A percentile compares a stretch with the other conserved stretches of the same genome.
These are phyloP conservation scores for Nothophaeocryptopus gaeumannii DNA, from an alignment of 2,329 filamentous ascomycete genomes.

Conservation along the genomic window DNA sequence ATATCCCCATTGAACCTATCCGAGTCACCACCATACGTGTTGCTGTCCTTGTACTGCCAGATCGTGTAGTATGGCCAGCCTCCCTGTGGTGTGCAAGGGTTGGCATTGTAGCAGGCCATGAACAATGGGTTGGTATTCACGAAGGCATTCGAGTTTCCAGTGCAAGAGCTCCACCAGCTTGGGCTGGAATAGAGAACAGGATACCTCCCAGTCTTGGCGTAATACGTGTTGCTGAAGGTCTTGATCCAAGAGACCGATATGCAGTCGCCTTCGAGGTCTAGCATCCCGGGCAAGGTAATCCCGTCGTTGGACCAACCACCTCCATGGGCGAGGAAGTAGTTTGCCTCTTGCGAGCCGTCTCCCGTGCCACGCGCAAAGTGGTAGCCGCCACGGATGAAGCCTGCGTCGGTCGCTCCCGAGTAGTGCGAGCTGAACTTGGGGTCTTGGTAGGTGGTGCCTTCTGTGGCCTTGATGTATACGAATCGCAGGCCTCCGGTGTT, in stretches of 20 bases:
- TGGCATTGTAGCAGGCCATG: conserved; percentile 30
- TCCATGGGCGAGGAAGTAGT: conserved; percentile 53
- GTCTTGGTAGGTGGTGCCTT: conserved; percentile 20
- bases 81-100: conserved; percentile 31
- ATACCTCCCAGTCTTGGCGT: conserved; percentile 45
- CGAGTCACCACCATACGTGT: conserved; percentile 53
- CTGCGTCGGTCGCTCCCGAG: conserved; percentile 49
- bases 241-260: conserved; percentile 51
- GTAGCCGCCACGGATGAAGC: conserved; percentile 56
- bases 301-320: conserved; percentile 56
- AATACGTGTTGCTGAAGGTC: conserved; percentile 54
- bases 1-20: conserved; percentile 52
- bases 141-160: conserved; percentile 51
- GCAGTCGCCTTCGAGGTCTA: conserved; percentile 55
- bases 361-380: conserved; percentile 53
- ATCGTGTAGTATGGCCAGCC: conserved; percentile 55
- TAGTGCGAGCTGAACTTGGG: conserved; percentile 50
- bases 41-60: conserved; percentile 54
- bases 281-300: conserved; percentile 56
- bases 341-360: conserved; percentile 50
- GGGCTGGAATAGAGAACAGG: conserved; percentile 55
- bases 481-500: conserved; percentile 32
- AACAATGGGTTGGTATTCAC: conserved; percentile 28
- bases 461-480: conserved; percentile 34
- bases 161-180: conserved; percentile 56